Conservation (phyloP, 176 grass and related monocot species). For the Ensete ventricosum region DNA sequence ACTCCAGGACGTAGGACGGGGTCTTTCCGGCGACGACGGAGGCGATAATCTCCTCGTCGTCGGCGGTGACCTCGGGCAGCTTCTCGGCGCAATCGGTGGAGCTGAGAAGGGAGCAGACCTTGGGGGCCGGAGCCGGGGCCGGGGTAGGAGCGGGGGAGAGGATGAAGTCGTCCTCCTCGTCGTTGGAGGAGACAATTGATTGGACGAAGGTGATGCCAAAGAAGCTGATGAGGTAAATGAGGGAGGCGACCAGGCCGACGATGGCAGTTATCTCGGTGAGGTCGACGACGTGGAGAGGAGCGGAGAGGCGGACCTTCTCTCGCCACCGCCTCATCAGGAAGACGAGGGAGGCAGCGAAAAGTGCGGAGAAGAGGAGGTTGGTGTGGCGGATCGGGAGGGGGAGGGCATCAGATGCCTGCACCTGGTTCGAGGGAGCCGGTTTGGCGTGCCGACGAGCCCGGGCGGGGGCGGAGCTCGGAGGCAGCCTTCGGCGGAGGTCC, state of each 20-base stretch:
- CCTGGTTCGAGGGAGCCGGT: not conserved
- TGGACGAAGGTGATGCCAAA: conserved; percentile 16
- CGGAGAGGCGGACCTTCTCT: conserved; percentile 8
- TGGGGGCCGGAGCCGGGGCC: not conserved
- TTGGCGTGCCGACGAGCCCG: too few relatives aligned
- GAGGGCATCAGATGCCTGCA: conserved; percentile 15
- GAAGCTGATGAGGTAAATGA: conserved; percentile 16
- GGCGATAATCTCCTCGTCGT: conserved; percentile 5
- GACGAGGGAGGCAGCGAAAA: conserved; percentile 9
- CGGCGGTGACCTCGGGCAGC: not conserved
- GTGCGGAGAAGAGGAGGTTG: conserved; percentile 12
- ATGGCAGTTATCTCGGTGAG: conserved; percentile 9
- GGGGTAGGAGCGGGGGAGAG: not conserved
- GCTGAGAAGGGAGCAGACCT: not conserved
- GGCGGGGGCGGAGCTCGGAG: not conserved
- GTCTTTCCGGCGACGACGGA: conserved; percentile 4
- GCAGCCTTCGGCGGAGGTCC: not conserved
- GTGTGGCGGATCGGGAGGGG: conserved; percentile 13
- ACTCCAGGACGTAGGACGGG: conserved; percentile 9
- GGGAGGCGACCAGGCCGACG: conserved; percentile 12
- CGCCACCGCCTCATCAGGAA: conserved; percentile 13
- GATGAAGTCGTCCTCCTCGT: conserved; percentile 6
- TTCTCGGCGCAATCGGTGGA: not conserved
- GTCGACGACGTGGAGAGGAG: not conserved
- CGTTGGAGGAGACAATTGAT: not conserved